These are phyloP conservation scores for Neonectria faginata DNA, from an alignment of 2,329 filamentous ascomycete species.

Conservation along the genomic window DNA sequence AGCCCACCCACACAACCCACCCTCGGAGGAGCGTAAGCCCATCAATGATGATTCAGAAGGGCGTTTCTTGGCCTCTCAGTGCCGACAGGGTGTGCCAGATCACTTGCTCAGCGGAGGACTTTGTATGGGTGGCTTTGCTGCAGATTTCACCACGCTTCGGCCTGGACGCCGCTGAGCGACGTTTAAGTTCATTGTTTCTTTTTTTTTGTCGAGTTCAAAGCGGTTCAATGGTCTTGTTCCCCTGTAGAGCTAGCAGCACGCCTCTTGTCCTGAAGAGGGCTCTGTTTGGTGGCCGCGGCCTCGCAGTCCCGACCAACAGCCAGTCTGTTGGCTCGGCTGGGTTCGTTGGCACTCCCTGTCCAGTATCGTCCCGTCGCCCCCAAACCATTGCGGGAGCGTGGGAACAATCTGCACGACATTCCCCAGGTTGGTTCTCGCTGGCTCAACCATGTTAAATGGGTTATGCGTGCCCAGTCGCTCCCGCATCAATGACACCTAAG, in stretches of 20 bases:
- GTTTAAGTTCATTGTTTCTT: not conserved
- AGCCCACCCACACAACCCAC: not conserved
- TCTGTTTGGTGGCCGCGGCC: not conserved
- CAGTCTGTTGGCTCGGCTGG: not conserved
- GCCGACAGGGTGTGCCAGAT: not conserved
- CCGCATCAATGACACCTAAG: not conserved
- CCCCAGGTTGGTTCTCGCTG: not conserved
- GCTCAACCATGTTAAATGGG: not conserved
- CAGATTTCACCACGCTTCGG: not conserved
- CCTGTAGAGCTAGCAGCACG: not conserved
- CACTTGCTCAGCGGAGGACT: not conserved
- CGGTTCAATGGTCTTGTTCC: not conserved
- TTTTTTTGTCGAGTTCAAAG: not conserved
- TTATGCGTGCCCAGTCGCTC: not conserved
- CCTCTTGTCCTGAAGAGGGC: not conserved
- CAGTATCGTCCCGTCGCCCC: not conserved
- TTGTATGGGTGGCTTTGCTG: not conserved
- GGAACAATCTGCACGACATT: not conserved
- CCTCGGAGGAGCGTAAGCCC: not conserved
- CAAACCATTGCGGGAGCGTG: not conserved
- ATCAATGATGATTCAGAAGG: not conserved
- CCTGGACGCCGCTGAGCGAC: not conserved
- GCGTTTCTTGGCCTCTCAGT: not conserved
- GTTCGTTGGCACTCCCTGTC: not conserved
- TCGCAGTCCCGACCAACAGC: not conserved